Evolutionary conservation across 2,329 filamentous ascomycete species (phyloP).

Genomic region (Acrocalymma vagum): DNA sequence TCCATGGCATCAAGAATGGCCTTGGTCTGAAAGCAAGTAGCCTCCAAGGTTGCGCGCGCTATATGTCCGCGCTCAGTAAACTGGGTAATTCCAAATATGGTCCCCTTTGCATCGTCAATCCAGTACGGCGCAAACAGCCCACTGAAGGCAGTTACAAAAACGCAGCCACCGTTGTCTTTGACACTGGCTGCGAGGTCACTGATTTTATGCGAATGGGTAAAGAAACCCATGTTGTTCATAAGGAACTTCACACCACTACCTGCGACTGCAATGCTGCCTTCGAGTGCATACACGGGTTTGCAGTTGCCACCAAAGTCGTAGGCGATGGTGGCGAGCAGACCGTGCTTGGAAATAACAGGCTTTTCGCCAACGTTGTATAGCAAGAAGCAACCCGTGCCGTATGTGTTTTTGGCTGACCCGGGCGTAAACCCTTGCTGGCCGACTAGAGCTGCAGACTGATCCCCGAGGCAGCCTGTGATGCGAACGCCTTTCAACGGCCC

Average conservation of each 20-base stretch:
- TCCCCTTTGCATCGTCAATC: conserved; percentile 92
- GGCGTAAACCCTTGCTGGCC: conserved; percentile 85
- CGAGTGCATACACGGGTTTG: conserved; percentile 79
- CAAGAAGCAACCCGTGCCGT: conserved; percentile 89
- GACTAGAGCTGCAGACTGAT: conserved; percentile 86
- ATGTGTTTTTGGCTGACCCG: conserved; percentile 89
- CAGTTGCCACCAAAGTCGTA: conserved; percentile 78
- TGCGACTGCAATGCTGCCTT: conserved; percentile 84
- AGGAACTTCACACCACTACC: conserved; percentile 78
- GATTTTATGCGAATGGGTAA: conserved; percentile 69
- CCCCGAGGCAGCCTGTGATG: conserved; percentile 86
- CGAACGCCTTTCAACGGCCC: conserved; percentile 74
- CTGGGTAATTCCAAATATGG: conserved; percentile 82
- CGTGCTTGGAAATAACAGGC: conserved; percentile 85
- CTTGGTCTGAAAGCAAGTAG: conserved; percentile 91
- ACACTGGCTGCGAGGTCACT: conserved; percentile 71
- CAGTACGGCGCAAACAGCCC: conserved; percentile 93
- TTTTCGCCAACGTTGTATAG: conserved; percentile 87
- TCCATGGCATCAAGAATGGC: conserved; percentile 94
- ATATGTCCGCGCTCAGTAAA: conserved; percentile 88
- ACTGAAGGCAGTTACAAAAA: conserved; percentile 89
- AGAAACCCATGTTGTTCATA: conserved; percentile 71
- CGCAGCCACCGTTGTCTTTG: conserved; percentile 80
- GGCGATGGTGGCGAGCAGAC: conserved; percentile 84
- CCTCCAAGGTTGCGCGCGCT: conserved; percentile 87